Evolutionary conservation across 2,329 filamentous ascomycete species (phyloP), one percentile per base, ranked within the genome.

Genomic region (Arthroderma uncinatum): DNA sequence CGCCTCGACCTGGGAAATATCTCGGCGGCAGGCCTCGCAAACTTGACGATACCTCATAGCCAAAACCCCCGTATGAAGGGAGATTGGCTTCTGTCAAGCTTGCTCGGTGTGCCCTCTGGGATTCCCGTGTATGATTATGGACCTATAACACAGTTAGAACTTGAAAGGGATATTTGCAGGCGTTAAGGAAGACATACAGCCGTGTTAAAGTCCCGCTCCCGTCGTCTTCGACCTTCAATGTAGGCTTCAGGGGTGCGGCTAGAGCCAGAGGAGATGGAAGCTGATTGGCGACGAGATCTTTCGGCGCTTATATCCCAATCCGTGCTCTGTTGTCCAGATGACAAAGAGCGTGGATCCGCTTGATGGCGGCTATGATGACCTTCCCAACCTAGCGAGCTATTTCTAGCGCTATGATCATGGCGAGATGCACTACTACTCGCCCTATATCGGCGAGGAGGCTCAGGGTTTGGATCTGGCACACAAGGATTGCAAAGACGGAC

Each of bases 401-500:
- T 42, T 21, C 39, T 42, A 9, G 39, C 16, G 19, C 39, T 42
- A 42, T 42, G 39, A 4, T 42, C 39, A 42, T 42, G 39, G 19
- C 23, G 39, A 21, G 39, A 42, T 5, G 39, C 23, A 21, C 39
- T 42, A 9, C 39, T 42, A 19, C 39, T 48, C 44, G 44, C 44
- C 14, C 44, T 48, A 59, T 71, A 74, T 19, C 64, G 65, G 28
- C 67, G 64, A 34, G 79, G 79, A 47, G 80, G 81, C 57, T 78
- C 77, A 36, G 79, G 78, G 60, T 84, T 84, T 16, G 82, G 84
- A 71, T 87, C 84, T 36, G 84, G 84, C 9, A 87, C 84, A 67
- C 84, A 87, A 10, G 84, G 84, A 64, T 87, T 87, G 72, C 84
- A 87, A 8, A 87, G 78, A 59, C 84, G 78, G 36, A 87, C 84